phyloP scores from a whole-genome alignment of 129 eudicot species.

The Tagetes patula region DNA sequence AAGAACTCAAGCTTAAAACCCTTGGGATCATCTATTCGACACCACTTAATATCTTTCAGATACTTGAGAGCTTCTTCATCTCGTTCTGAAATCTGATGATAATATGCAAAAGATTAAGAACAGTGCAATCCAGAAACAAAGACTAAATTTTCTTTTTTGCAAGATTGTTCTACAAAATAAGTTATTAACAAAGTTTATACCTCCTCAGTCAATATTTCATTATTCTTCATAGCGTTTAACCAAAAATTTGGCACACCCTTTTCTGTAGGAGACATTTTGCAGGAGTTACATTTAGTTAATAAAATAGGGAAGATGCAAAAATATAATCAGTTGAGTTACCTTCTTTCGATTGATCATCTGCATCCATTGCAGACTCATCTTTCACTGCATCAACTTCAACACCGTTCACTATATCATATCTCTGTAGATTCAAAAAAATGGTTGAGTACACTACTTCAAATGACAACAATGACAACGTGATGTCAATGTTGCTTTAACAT shows the following conservation, averaged over 20 bases:
- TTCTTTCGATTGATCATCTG: slow-evolving; percentile 47
- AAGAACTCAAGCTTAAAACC: slow-evolving; percentile 90
- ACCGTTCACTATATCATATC: slow-evolving; percentile 79
- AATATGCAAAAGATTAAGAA: not conserved
- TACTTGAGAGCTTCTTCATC: slow-evolving; percentile 88
- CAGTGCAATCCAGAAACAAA: not conserved
- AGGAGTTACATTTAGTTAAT: not conserved
- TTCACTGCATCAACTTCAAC: slow-evolving; percentile 68
- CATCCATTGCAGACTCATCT: slow-evolving; percentile 44
- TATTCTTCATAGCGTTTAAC: slow-evolving; percentile 80
- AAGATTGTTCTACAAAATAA: not conserved
- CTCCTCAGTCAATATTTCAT: slow-evolving; percentile 78
- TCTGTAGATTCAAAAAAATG: slow-evolving; percentile 39
- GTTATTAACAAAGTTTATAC: slow-evolving; percentile 35
- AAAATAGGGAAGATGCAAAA: not conserved
- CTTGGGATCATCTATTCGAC: slow-evolving; percentile 66
- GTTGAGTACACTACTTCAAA: not conserved
- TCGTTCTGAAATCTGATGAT: slow-evolving; percentile 64
- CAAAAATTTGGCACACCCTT: slow-evolving; percentile 92
- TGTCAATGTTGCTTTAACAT: not conserved
- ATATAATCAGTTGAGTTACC: slow-evolving; percentile 25
- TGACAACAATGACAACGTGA: not conserved
- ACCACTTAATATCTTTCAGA: slow-evolving; percentile 86
- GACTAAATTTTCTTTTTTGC: not conserved
- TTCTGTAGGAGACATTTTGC: slow-evolving; percentile 38